These are phyloP conservation scores for Scenedesmus sp. DNA, from an alignment of 163 green algal genomes.

Conservation along the genomic window DNA sequence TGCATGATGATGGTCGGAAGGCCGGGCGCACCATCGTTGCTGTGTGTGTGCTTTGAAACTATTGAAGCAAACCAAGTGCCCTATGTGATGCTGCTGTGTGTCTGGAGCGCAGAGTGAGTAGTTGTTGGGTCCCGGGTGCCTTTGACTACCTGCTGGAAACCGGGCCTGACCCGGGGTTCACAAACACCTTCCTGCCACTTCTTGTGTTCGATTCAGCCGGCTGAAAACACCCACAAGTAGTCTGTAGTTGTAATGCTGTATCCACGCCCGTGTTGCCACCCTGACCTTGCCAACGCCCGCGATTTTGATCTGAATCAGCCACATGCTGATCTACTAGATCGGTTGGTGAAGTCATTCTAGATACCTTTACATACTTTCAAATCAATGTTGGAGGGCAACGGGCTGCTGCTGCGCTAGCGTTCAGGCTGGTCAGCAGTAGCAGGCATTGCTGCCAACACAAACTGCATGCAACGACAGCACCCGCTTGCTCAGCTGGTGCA, in stretches of 20 bases:
- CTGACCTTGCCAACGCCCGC: too few relatives aligned
- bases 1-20: background rate
- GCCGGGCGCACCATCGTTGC: background rate
- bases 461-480: background rate
- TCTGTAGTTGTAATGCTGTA: too few relatives aligned
- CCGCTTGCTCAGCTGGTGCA: background rate
- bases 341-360: too few relatives aligned
- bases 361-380: too few relatives aligned
- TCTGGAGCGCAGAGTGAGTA: background rate
- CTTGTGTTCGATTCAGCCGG: too few relatives aligned
- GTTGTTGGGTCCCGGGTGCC: background rate
- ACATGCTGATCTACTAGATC: too few relatives aligned
- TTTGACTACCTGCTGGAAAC: background rate
- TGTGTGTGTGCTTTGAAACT: background rate
- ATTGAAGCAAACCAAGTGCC: background rate
- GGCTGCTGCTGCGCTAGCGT: background rate
- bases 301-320: too few relatives aligned
- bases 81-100: background rate
- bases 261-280: too few relatives aligned
- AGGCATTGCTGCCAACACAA: background rate
- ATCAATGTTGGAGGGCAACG: background rate
- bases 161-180: background rate
- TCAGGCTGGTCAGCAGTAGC: background rate
- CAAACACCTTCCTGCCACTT: background rate
- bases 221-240: too few relatives aligned